Percentiles rank a stretch among this genome's conserved stretches.
Evolutionary conservation across 129 eudicot genomes (phyloP).

Genomic region (sunflower (Helianthus annuus)): HanXRQr2.0-SUNRISE NC_035440.2:53959659-53960158

Average conservation of each 20-base stretch:
- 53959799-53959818: too few relatives aligned
- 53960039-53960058: constrained; percentile 89
- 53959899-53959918: not conserved
- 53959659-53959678: too few relatives aligned
- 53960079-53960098: constrained; percentile 67
- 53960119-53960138: constrained; percentile 58
- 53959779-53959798: too few relatives aligned
- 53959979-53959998: not conserved
- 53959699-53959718: too few relatives aligned
- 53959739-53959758: too few relatives aligned
- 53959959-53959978: not conserved
- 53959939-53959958: not conserved
- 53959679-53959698: too few relatives aligned
- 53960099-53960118: constrained; percentile 60
- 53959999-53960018: constrained; percentile 56
- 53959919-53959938: not conserved
- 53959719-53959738: too few relatives aligned
- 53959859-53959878: not conserved
- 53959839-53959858: not conserved
- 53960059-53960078: constrained; percentile 45
- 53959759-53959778: too few relatives aligned
- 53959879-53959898: not conserved
- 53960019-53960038: constrained; percentile 58
- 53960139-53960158: constrained; percentile 53
- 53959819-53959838: not conserved